A percentile compares a stretch with the other conserved stretches of the same genome.
These are phyloP conservation scores for Setaria viridis DNA, from an alignment of 202 grass and related monocot species.

Conservation along the genomic window DNA sequence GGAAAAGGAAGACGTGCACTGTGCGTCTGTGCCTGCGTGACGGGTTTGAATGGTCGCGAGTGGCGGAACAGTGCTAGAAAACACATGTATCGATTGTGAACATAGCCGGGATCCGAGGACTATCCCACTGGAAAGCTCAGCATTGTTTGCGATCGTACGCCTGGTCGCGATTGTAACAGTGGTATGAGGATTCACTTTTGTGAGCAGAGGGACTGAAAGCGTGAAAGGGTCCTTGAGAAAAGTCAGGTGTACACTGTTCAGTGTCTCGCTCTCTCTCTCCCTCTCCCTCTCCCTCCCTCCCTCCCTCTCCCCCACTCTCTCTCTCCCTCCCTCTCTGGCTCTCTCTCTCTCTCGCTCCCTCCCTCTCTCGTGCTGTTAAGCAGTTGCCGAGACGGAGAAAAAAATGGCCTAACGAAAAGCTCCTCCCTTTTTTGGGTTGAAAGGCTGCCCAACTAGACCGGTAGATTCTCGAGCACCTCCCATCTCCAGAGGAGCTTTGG, in stretches of 20 bases:
- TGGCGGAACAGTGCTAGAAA: not conserved
- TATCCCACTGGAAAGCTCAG: not conserved
- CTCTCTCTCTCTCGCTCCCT: too few species aligned
- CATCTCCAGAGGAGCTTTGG: not conserved
- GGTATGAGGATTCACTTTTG: not conserved
- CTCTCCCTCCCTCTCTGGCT: too few species aligned
- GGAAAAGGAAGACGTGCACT: not conserved
- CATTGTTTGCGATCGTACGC: not conserved
- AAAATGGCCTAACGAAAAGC: conserved; percentile 10
- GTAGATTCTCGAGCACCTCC: conserved; percentile 52
- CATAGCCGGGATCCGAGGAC: not conserved
- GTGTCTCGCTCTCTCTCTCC: not conserved
- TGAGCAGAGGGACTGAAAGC: not conserved
- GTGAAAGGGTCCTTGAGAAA: not conserved
- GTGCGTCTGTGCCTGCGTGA: not conserved
- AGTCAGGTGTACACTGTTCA: not conserved
- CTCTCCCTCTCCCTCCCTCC: too few species aligned
- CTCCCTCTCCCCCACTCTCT: too few species aligned
- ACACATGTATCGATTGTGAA: not conserved
- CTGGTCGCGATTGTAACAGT: not conserved
- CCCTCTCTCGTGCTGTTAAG: not conserved
- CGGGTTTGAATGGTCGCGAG: not conserved
- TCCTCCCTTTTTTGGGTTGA: not conserved
- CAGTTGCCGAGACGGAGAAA: not conserved
- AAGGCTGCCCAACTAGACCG: conserved; percentile 40